Percentiles rank a stretch among this genome's conserved stretches.
phyloP scores from a whole-genome alignment of 345 rosid genomes.

The Kernera saxatilis region DNA sequence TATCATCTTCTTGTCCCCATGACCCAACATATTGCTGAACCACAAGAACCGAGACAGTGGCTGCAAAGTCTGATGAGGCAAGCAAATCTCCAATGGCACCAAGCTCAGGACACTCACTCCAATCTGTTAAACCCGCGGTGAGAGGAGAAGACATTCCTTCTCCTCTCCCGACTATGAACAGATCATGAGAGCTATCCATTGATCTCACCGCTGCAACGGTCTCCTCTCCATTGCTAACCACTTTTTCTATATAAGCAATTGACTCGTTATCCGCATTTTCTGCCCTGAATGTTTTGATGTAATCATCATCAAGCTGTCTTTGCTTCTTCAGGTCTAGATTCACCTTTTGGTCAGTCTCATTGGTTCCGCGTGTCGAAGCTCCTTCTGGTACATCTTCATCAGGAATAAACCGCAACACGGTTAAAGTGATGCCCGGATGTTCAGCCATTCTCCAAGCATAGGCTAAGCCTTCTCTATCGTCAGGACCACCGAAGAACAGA shows the following conservation, averaged over 20 bases:
- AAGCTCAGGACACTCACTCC: slow-evolving; percentile 99
- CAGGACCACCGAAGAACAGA: slow-evolving; percentile 83
- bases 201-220: slow-evolving; percentile 67
- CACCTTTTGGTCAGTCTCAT: slow-evolving; percentile 14
- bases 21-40: slow-evolving; percentile 63
- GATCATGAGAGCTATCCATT: slow-evolving; percentile 66
- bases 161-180: slow-evolving; percentile 90
- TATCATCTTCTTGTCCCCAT: slow-evolving; percentile 32
- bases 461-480: slow-evolving; percentile 78
- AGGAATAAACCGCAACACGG: slow-evolving; percentile 52
- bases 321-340: slow-evolving; percentile 34
- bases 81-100: slow-evolving; percentile 92
- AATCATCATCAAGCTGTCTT: slow-evolving; percentile 54
- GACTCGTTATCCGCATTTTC: slow-evolving; percentile 42
- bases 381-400: slow-evolving; percentile 36
- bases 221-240: slow-evolving; percentile 76
- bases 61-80: slow-evolving; percentile 88
- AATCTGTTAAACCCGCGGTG: slow-evolving; percentile 86
- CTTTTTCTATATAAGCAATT: slow-evolving; percentile 41
- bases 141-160: slow-evolving; percentile 66
- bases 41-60: slow-evolving; percentile 74
- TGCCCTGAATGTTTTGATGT: slow-evolving; percentile 45
- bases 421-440: slow-evolving; percentile 56
- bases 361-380: not conserved
- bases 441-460: slow-evolving; percentile 84